A percentile compares a stretch with the other conserved stretches of the same genome.
These are phyloP conservation scores for Jaenimonas drosophilae DNA, from an alignment of 208 protist species.

Conservation along the genomic window DNA sequence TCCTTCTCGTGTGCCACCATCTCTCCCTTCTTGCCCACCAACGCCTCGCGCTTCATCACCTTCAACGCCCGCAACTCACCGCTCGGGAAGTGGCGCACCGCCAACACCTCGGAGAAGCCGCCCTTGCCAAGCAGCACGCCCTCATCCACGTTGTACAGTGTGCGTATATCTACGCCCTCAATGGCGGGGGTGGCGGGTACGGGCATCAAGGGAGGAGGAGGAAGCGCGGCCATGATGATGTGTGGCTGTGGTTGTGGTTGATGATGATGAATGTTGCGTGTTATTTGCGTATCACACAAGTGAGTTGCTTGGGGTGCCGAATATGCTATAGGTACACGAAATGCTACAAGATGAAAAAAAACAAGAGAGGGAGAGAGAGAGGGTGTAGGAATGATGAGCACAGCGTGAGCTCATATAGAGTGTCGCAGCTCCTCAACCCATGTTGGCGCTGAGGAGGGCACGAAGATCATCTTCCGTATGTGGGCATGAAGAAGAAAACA, in stretches of 20 bases:
- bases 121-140: slow-evolving; percentile 56
- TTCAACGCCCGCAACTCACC: slow-evolving; percentile 70
- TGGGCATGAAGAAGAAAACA: no score
- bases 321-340: slow-evolving; percentile 3
- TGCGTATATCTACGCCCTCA: slow-evolving; percentile 42
- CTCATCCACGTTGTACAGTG: slow-evolving; percentile 55
- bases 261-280: background rate
- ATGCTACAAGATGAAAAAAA: slow-evolving; percentile 7
- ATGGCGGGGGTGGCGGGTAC: slow-evolving; percentile 66
- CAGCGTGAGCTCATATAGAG: background rate
- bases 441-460: no score
- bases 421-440: no score
- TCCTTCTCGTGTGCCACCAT: slow-evolving; percentile 84
- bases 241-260: slow-evolving; percentile 3
- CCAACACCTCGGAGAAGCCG: slow-evolving; percentile 73
- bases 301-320: no score
- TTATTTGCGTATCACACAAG: slow-evolving; percentile 2
- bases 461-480: no score
- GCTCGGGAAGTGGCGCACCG: slow-evolving; percentile 40
- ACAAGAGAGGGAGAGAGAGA: slow-evolving; percentile 3
- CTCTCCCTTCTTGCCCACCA: slow-evolving; percentile 67
- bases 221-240: background rate
- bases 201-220: slow-evolving; percentile 23
- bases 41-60: slow-evolving; percentile 42
- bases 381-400: background rate